Base-by-base conservation (phyloP, 129 eudicot genomes). In the Arctium lappa region DNA sequence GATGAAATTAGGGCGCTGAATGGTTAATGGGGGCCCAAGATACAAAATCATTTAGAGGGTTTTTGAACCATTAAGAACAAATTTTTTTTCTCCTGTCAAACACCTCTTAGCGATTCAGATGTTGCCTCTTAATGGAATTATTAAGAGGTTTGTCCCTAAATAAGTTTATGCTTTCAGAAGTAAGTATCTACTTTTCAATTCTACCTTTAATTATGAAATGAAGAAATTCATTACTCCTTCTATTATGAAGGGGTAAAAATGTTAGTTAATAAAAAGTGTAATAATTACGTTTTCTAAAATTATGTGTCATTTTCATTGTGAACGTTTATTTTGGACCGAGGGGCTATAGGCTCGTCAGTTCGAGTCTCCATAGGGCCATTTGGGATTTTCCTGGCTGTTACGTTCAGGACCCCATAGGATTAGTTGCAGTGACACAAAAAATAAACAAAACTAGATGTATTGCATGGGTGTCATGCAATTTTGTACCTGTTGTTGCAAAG, bases 401-500 rank as follows among this genome's bases (percentile, higher is more conserved):
- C 50, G 12, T 44, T 34, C 37, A 44, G 50, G 50, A 44, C 50
- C 12, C 50, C 2, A 8, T 44, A 8, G 1, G 46, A 40, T 40
- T 40, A 40, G 46, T 40, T 8, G 46, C 6, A 9, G 46, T 7
- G 6, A 40, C 8, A 8, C 2, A 12, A 13, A 0, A 50, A 50
- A 9, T 16, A 13, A 29, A 5, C 27, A 22, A 0, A 16, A 62
- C 15, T 62, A 2, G 40, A 81, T 81, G 27, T 73, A 29, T 78
- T 63, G 10, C 76, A 69, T 42, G 18, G 22, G 6, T 16, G 70
- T 33, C 32, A 1, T 78, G 73, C 71, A 63, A 13, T 79, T 4
- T 10, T 30, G 27, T 76, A 94, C 98, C 98, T 92, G 98, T 82
- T 94, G 98, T 73, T 94, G 98, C 87, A 94, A 82, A 70, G 97